Percentiles rank a stretch among this genome's conserved stretches.
phyloP scores from a whole-genome alignment of 257 asterid species.

The Solanum sejunctum region DNA sequence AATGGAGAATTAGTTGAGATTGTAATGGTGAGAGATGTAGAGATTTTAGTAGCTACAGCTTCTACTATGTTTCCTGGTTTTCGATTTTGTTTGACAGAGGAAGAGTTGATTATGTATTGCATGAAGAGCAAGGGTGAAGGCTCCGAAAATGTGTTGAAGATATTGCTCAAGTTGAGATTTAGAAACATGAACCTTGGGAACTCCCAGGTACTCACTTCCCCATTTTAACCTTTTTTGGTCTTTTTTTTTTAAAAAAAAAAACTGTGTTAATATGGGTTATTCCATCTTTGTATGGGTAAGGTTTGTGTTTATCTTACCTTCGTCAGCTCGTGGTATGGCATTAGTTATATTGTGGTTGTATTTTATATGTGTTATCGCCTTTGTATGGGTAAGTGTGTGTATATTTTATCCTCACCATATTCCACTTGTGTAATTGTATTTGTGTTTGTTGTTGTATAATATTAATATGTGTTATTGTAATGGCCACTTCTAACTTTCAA shows the following conservation, averaged over 20 bases:
- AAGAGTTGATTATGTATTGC: slow-evolving; percentile 57
- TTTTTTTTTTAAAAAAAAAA: neutral
- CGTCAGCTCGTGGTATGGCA: too few species aligned
- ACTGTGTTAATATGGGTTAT: too few species aligned
- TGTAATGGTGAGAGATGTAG: slow-evolving; percentile 11
- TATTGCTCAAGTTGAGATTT: slow-evolving; percentile 70
- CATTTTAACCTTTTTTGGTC: neutral
- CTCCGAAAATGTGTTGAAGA: slow-evolving; percentile 34
- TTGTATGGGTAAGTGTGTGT: neutral
- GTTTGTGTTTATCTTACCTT: too few species aligned
- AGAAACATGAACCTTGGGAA: slow-evolving; percentile 78
- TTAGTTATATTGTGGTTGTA: too few species aligned
- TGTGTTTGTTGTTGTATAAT: neutral
- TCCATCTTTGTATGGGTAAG: too few species aligned
- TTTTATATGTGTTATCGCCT: too few species aligned
- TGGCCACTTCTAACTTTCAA: neutral
- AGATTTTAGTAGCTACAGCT: slow-evolving; percentile 44
- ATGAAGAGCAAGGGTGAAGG: slow-evolving; percentile 53
- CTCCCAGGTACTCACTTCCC: slow-evolving; percentile 40
- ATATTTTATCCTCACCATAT: neutral
- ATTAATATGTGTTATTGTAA: too few species aligned
- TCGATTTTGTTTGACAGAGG: slow-evolving; percentile 66
- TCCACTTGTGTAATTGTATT: too few species aligned
- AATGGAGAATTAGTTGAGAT: neutral
- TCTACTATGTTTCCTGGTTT: slow-evolving; percentile 67